A percentile compares a stretch with the other conserved stretches of the same genome.
Conservation (phyloP, 2,329 filamentous ascomycete species). For the Sporothrix dimorphospora region DNA sequence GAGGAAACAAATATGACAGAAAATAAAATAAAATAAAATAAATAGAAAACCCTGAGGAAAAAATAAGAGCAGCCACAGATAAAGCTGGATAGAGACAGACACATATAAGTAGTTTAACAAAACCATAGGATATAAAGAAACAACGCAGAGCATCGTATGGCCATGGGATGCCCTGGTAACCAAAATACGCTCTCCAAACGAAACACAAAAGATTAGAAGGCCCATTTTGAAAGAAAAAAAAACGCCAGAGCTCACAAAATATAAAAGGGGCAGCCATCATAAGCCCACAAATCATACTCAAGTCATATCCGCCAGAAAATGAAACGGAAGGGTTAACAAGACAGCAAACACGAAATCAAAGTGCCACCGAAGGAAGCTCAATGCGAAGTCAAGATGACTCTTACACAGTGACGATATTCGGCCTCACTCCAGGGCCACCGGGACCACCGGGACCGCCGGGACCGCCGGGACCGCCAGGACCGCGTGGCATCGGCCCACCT, state of each 20-base stretch:
- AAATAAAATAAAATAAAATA: not conserved
- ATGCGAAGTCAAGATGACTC: not conserved
- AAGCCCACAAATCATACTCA: not conserved
- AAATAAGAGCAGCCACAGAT: not conserved
- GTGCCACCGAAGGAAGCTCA: too few species aligned
- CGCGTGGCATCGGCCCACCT: not conserved
- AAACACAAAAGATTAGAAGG: too few species aligned
- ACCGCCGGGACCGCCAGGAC: not conserved
- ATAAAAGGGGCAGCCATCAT: not conserved
- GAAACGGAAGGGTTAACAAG: not conserved
- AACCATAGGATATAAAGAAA: too few species aligned
- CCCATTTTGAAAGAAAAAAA: not conserved
- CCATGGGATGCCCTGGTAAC: too few species aligned
- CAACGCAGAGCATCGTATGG: too few species aligned
- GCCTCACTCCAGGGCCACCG: not conserved
- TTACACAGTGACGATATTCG: constrained; percentile 14
- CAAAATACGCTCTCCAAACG: too few species aligned
- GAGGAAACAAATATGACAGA: not conserved
- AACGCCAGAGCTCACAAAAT: not conserved
- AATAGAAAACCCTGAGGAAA: not conserved
- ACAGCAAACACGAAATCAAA: not conserved
- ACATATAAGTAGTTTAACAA: not conserved
- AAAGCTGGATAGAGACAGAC: not conserved
- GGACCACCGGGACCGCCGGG: constrained; percentile 2
- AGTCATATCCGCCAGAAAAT: not conserved